A percentile compares a stretch with the other conserved stretches of the same genome.
phyloP scores from a whole-genome alignment of 1,284 basidiomycete genomes.

The Tetrapyrgos nigripes region DNA sequence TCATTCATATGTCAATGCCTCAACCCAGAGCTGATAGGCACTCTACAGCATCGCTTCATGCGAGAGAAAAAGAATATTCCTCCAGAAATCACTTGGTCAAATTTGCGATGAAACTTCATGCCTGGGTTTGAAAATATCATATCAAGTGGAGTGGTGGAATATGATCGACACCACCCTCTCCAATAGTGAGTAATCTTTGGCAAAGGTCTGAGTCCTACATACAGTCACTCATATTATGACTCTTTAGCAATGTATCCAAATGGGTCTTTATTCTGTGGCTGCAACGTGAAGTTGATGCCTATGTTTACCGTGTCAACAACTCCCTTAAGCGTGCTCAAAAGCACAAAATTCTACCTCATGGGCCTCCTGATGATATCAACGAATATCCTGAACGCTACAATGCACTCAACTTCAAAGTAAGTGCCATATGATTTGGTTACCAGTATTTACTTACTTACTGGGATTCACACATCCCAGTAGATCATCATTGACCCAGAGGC shows the following conservation, averaged over 20 bases:
- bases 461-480: neutral
- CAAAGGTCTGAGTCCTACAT: too few species aligned
- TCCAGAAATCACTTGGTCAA: constrained; percentile 27
- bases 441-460: too few species aligned
- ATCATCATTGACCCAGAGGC: constrained; percentile 3
- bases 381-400: constrained; percentile 20
- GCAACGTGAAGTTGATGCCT: too few species aligned
- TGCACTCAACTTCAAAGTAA: constrained; percentile 22
- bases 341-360: too few species aligned
- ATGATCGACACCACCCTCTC: too few species aligned
- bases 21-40: constrained; percentile 23
- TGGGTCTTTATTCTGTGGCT: constrained; percentile 33
- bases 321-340: too few species aligned
- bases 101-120: constrained; percentile 19
- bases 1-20: constrained; percentile 25
- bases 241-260: constrained; percentile 27
- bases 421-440: neutral
- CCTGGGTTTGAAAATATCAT: constrained; percentile 28
- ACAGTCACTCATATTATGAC: too few species aligned
- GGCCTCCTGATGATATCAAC: constrained; percentile 21
- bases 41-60: constrained; percentile 27
- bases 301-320: too few species aligned
- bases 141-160: too few species aligned
- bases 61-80: too few species aligned
- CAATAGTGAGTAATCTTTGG: too few species aligned